A percentile compares a stretch with the other conserved stretches of the same genome.
Conservation (phyloP, 2,329 filamentous ascomycete species). For the Dothideomycetes sp. region DNA sequence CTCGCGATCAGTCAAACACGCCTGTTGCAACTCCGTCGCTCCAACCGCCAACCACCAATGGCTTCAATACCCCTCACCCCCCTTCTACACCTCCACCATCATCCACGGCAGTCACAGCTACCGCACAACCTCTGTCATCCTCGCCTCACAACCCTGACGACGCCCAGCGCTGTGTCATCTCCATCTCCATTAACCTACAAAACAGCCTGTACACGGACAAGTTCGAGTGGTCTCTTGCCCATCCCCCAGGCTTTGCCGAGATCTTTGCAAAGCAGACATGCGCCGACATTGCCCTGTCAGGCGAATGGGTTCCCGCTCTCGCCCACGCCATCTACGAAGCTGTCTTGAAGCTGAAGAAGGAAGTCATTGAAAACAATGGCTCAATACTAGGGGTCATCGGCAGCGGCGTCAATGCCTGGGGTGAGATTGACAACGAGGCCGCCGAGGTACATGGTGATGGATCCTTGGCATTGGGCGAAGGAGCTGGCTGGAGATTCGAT, state of each 20-base stretch:
- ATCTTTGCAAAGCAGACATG: constrained; percentile 88
- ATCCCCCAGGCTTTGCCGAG: constrained; percentile 84
- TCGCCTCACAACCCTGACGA: constrained; percentile 79
- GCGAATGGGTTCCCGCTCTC: constrained; percentile 90
- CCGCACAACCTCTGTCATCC: constrained; percentile 47
- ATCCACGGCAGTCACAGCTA: constrained; percentile 54
- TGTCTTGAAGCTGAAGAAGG: constrained; percentile 84
- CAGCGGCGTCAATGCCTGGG: constrained; percentile 54
- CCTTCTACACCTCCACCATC: constrained; percentile 34
- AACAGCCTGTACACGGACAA: constrained; percentile 92
- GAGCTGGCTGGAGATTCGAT: constrained; percentile 92
- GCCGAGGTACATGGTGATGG: constrained; percentile 44
- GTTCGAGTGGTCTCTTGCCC: constrained; percentile 92
- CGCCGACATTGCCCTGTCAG: constrained; percentile 75
- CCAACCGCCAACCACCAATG: constrained; percentile 40
- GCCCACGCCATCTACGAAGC: constrained; percentile 96
- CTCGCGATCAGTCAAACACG: constrained; percentile 39
- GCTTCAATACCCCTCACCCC: constrained; percentile 29
- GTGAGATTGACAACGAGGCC: constrained; percentile 80
- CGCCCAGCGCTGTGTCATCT: constrained; percentile 86
- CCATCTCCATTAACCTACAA: constrained; percentile 79
- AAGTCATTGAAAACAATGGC: constrained; percentile 76
- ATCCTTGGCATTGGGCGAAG: constrained; percentile 39
- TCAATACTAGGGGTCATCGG: constrained; percentile 55
- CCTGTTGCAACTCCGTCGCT: constrained; percentile 17